Evolutionary conservation across 2,329 filamentous ascomycete species (phyloP).

Genomic region (Scorias spongiosa): DNA sequence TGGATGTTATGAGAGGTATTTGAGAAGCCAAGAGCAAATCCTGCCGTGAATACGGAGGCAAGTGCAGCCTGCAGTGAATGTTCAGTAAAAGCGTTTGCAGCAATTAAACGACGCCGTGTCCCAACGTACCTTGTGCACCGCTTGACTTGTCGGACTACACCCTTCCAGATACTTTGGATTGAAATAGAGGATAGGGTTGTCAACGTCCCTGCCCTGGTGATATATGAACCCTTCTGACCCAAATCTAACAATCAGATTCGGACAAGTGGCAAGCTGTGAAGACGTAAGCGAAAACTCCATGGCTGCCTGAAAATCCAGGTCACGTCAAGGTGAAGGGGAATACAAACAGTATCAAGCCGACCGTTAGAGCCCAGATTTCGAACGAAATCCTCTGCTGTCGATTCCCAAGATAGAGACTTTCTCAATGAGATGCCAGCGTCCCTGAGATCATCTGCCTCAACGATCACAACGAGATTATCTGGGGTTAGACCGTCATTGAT

Average conservation of each 20-base stretch:
- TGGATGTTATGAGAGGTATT: constrained; percentile 14
- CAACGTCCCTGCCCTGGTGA: constrained; percentile 20
- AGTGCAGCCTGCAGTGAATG: constrained; percentile 11
- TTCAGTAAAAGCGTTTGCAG: background rate
- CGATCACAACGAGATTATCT: constrained; percentile 19
- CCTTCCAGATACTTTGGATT: constrained; percentile 14
- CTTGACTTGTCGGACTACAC: background rate
- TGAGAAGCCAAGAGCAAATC: constrained; percentile 19
- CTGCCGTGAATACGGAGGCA: constrained; percentile 18
- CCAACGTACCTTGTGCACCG: background rate
- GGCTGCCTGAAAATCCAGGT: too few relatives aligned
- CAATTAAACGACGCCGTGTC: too few relatives aligned
- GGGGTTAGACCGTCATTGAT: constrained; percentile 16
- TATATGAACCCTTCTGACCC: constrained; percentile 19
- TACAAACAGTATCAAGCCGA: constrained; percentile 13
- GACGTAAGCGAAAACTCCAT: too few relatives aligned
- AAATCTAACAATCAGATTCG: constrained; percentile 21
- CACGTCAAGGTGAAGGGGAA: too few relatives aligned
- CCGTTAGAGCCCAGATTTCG: constrained; percentile 20
- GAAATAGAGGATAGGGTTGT: constrained; percentile 19
- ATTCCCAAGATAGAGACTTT: constrained; percentile 19
- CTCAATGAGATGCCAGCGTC: constrained; percentile 20
- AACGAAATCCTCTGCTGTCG: constrained; percentile 20
- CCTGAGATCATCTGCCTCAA: constrained; percentile 20
- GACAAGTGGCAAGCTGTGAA: constrained; percentile 16